Evolutionary conservation across 306 rosid genomes (phyloP), one percentile per base, ranked within the genome.

Genomic region (Rosa persica): DNA sequence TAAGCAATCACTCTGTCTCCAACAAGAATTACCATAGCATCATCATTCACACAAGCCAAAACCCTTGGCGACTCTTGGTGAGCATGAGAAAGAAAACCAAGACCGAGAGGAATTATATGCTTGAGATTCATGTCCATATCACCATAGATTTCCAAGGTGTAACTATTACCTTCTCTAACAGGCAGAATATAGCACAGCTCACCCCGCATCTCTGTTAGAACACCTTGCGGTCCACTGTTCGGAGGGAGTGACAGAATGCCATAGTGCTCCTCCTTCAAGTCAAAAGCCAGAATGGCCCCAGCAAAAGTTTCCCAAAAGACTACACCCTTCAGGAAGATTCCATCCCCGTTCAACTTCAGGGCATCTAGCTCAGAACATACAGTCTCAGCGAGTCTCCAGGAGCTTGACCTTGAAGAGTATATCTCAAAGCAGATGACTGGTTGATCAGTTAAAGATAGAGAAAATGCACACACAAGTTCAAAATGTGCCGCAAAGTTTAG

Each of bases 351-450:
- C 51, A 83, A 12, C 34, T 51, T 43, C 34, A 57, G 48, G 58
- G 80, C 79, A 3, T 19, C 65, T 5, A 3, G 22, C 1, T 87
- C 86, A 49, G 20, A 78, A 51, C 81, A 85, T 27, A 42, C 1
- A 0, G 81, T 25, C 3, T 83, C 82, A n/a, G 68, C 70, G 12
- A 78, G 36, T 49, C 82, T 76, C 89, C 88, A 81, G 3, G 83
- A 80, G 65, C 75, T 57, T 8, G 85, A 82, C 78, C 87, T 76
- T 0, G 90, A 87, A 23, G 90, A 85, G 87, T 80, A 87, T 22
- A 82, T 83, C 60, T 85, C 85, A 17, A 85, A 87, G 47, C 8
- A 75, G 19, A 83, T 19, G 15, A 70, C 54, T 0, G 72, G 69
- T 12, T 60, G 47, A 17, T 27, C 67, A 25, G 72, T 4, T 48